These are phyloP conservation scores for Yarrowia galli DNA, from an alignment of 1,139 yeast species.

Conservation along the genomic window DNA sequence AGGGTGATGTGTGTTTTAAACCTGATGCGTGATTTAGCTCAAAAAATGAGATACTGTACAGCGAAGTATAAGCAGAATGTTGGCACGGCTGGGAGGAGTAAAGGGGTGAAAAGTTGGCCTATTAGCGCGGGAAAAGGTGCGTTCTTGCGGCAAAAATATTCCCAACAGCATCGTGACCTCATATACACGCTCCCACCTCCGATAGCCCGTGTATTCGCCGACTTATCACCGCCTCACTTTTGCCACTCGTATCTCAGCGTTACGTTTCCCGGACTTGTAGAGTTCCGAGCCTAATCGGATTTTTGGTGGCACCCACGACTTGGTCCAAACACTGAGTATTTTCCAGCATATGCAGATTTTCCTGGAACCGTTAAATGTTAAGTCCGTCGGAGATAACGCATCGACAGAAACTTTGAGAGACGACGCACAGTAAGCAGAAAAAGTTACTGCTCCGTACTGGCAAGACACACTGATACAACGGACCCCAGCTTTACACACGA, in stretches of 20 bases:
- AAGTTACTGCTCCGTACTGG: too few relatives aligned
- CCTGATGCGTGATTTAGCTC: slow-evolving; percentile 38
- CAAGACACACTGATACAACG: background rate
- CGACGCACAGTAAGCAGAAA: background rate
- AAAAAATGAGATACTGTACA: slow-evolving; percentile 6
- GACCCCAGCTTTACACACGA: too few relatives aligned
- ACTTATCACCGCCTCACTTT: background rate
- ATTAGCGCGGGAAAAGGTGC: background rate
- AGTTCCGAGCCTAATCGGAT: background rate
- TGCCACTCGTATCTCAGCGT: slow-evolving; percentile 28
- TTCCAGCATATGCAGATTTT: slow-evolving; percentile 9
- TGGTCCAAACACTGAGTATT: background rate
- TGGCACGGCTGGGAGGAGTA: slow-evolving; percentile 24
- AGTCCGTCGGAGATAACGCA: slow-evolving; percentile 36
- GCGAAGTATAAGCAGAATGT: slow-evolving; percentile 21
- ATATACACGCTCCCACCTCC: background rate
- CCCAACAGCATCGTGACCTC: background rate
- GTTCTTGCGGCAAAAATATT: background rate
- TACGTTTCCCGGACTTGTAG: slow-evolving; percentile 33
- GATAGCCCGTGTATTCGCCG: background rate
- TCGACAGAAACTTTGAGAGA: background rate
- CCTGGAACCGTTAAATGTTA: slow-evolving; percentile 20
- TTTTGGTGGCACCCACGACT: slow-evolving; percentile 12
- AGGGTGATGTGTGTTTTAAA: slow-evolving; percentile 31
- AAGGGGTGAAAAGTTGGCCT: background rate